A percentile compares a stretch with the other conserved stretches of the same genome.
Evolutionary conservation across 2,329 filamentous ascomycete species (phyloP).

Genomic region (Rhinocladiella similis): DNA sequence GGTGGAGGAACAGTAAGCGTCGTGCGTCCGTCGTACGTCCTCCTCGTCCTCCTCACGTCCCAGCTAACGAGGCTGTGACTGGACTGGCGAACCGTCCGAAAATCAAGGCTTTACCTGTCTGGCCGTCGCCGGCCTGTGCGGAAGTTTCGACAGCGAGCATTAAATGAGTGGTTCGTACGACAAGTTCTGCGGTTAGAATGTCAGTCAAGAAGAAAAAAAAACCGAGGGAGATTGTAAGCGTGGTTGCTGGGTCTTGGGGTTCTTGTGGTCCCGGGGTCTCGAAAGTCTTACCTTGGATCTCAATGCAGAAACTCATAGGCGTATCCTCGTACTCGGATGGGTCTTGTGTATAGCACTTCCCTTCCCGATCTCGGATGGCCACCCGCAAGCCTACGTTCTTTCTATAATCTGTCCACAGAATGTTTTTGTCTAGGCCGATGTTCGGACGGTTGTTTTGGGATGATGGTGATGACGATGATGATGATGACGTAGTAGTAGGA

Average conservation of each 20-base stretch:
- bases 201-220: no score
- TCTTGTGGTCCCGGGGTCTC: no score
- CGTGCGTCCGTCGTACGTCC: no score
- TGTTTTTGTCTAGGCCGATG: conserved; percentile 37
- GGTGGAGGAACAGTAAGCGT: no score
- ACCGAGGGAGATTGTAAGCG: no score
- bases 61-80: no score
- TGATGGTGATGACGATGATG: no score
- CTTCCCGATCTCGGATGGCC: conserved; percentile 57
- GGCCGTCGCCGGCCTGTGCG: conserved; percentile 58
- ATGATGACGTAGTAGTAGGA: no score
- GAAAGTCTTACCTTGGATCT: conserved; percentile 73
- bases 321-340: conserved; percentile 53
- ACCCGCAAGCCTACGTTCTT: conserved; percentile 70
- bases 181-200: conserved; percentile 56
- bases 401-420: conserved; percentile 68
- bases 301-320: conserved; percentile 68
- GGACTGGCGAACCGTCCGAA: conserved; percentile 35
- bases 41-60: no score
- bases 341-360: conserved; percentile 23
- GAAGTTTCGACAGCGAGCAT: conserved; percentile 67
- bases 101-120: conserved; percentile 64
- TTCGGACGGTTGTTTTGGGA: background rate
- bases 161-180: conserved; percentile 64
- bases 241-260: no score